Evolutionary conservation across 192 early-diverging fungal genomes (phyloP), one percentile per base, ranked within the genome.

Genomic region (Chytriomyces confervae): DNA sequence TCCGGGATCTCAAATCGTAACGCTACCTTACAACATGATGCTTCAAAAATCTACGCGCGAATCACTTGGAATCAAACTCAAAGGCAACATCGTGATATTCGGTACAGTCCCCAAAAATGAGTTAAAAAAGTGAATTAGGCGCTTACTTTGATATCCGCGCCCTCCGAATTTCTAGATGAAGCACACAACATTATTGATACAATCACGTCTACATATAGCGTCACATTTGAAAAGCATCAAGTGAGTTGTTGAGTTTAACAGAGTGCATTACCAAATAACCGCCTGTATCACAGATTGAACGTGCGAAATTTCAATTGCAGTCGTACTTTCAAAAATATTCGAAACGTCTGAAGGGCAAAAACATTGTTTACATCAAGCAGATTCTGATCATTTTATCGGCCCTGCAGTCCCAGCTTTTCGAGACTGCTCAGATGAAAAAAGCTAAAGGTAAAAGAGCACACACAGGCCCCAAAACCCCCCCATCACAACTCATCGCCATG

Each of bases 1-100:
- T 10, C 61, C 64, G 6, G 43, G 61, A 5, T 71, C 82, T 23
- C 82, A 95, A 83, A 82, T 97, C 8, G 91, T 98, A 0, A 91
- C 92, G n/a, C 75, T 98, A 44, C 96, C 96, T 3, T 98, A 98
- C 81, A 93, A 94, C 66, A 86, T 94, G 62, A 77, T 97, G 64
- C 81, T 96, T n/a, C 91, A 92, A 53, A 86, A 87, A 62, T 80
- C 88, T 0, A 90, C 94, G 0, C 82, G 97, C 27, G 92, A 94
- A 65, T 88, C 93, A 0, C 83, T 93, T 71, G 92, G 92, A 7
- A 86, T 98, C 5, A 81, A 85, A 7, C 75, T 96, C 8, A 88
- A 89, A 48, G 80, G 84, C 74, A 92, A 91, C 44, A 84, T 98
- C 44, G 91, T 98, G 1, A 91, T 98, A 18, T 82, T 98, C 47